Percentiles rank a stretch among this genome's conserved stretches.
Evolutionary conservation across 148 eudicot species (phyloP).

Genomic region (Fagopyrum tataricum): DNA sequence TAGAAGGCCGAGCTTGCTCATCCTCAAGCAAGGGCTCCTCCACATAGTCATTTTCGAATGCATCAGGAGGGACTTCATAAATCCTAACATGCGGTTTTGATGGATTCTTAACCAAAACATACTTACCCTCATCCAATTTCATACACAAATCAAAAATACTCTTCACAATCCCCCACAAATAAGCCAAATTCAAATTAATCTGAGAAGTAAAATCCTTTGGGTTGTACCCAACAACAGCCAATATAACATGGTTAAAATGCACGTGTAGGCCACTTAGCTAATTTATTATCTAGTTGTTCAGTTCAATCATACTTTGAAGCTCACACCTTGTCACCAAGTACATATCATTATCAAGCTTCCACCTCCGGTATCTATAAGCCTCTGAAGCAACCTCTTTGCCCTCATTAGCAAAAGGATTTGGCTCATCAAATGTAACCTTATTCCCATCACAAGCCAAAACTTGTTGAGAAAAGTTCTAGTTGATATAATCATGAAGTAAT

Average conservation of each 20-base stretch:
- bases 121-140: constrained; percentile 92
- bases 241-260: constrained; percentile 86
- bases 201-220: constrained; percentile 86
- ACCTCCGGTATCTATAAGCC: constrained; percentile 77
- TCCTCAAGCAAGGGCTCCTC: constrained; percentile 97
- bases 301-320: constrained; percentile 64
- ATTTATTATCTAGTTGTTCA: constrained; percentile 59
- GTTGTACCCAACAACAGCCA: constrained; percentile 91
- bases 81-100: constrained; percentile 89
- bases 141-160: constrained; percentile 94
- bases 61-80: constrained; percentile 95
- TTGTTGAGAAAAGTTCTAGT: constrained; percentile 94
- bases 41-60: constrained; percentile 91
- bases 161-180: constrained; percentile 99
- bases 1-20: constrained; percentile 85
- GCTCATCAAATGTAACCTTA: constrained; percentile 73
- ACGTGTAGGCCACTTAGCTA: constrained; percentile 97
- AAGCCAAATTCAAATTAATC: constrained; percentile 69
- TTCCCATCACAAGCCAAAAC: constrained; percentile 66
- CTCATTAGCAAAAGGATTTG: constrained; percentile 81
- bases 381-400: constrained; percentile 91
- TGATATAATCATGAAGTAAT: too few relatives aligned
- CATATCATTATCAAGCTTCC: constrained; percentile 80
- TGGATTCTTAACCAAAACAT: constrained; percentile 92
- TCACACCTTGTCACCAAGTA: constrained; percentile 76